Evolutionary conservation across 768 basidiomycete genomes (phyloP), one percentile per base, ranked within the genome.

Genomic region (Lentinus brumalis): DNA sequence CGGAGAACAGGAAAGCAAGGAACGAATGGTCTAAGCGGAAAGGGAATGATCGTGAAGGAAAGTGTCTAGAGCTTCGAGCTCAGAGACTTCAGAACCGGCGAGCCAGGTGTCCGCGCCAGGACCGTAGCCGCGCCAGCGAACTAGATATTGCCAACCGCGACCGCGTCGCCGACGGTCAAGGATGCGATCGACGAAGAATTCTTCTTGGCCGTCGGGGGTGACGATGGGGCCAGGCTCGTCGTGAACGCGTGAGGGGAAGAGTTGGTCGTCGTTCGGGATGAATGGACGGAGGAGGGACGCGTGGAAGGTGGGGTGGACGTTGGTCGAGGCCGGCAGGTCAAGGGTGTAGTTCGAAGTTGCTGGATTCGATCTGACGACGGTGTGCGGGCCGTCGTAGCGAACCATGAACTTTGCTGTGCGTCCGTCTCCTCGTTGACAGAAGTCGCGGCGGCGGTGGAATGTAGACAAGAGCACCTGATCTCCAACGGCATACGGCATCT

Each of bases 131-230:
- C 7, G 8, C 56, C 56, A 62, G 15, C 49, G 56, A 16, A 62
- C 61, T 1, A 62, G 50, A 42, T 51, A 62, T 15, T 53, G 56
- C 5, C 18, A 58, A 1, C 56, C 56, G 5, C 56, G 46, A 1
- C 61, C 56, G 2, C 56, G 35, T 1, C 49, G n/a, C 3, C 47
- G n/a, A 10, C 47, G 35, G 18, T 62, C 56, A 0, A 70, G 2
- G n/a, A 70, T 64, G 0, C 21, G 26, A 0, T 70, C 66, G 21
- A 70, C 52, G 3, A 58, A 16, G 21, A 55, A 58, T 35, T 69
- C 66, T 35, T 64, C 54, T 7, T 39, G n/a, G 1, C 68, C 62
- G 9, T 56, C 45, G 0, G n/a, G 2, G 7, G 49, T 61, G 0
- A 67, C 16, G 0, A 68, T 29, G 0, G 68, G 65, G 1, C 65